Evolutionary conservation across 139 green algal genomes (phyloP).

Genomic region (Chlamydomonas applanata): DNA sequence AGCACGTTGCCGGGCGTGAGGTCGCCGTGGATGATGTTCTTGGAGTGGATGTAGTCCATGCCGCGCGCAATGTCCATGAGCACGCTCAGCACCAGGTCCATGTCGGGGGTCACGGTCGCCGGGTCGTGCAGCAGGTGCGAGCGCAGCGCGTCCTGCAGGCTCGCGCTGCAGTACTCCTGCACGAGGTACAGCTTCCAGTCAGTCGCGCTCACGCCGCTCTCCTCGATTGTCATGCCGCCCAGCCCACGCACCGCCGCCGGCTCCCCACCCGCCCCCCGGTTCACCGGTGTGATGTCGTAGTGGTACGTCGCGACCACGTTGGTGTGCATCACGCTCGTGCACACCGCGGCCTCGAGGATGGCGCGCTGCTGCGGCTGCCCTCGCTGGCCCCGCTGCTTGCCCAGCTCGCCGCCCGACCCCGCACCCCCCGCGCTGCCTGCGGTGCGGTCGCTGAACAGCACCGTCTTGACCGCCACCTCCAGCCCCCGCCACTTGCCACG

Average conservation of each 20-base stretch:
- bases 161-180: slow-evolving; percentile 44
- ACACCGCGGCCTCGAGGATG: slow-evolving; percentile 31
- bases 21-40: slow-evolving; percentile 30
- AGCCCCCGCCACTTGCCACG: slow-evolving; percentile 44
- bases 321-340: not conserved
- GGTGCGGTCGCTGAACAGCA: slow-evolving; percentile 40
- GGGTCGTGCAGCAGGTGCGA: slow-evolving; percentile 26
- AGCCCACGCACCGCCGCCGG: not conserved
- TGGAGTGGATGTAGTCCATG: slow-evolving; percentile 23
- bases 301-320: slow-evolving; percentile 49
- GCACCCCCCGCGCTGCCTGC: slow-evolving; percentile 18
- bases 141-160: slow-evolving; percentile 19
- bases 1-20: slow-evolving; percentile 26
- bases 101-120: slow-evolving; percentile 11
- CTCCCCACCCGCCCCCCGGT: not conserved
- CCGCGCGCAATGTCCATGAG: slow-evolving; percentile 22
- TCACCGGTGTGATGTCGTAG: slow-evolving; percentile 41
- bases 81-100: slow-evolving; percentile 23
- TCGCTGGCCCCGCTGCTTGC: not conserved
- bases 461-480: slow-evolving; percentile 47
- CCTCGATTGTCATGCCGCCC: not conserved
- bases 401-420: slow-evolving; percentile 2
- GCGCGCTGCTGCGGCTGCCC: slow-evolving; percentile 23
- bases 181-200: slow-evolving; percentile 59
- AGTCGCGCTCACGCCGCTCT: not conserved